phyloP scores from a whole-genome alignment of 176 grass and related monocot species.

The Triticum timopheevii region DNA sequence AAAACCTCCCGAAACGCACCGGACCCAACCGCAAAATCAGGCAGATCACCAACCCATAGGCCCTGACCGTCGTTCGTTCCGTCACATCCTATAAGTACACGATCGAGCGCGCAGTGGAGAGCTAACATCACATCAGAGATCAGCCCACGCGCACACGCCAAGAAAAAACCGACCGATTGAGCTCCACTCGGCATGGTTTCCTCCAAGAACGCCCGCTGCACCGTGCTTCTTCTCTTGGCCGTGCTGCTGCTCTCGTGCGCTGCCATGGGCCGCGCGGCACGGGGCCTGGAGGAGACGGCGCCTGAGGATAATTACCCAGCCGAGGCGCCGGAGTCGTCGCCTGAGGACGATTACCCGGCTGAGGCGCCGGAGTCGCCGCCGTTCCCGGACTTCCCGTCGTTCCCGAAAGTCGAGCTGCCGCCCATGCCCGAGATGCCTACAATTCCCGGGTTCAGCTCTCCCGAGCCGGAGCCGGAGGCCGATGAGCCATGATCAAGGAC shows the following conservation, averaged over 20 bases:
- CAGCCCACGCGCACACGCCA: background rate
- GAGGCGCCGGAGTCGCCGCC: background rate
- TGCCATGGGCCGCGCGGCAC: conserved; percentile 21
- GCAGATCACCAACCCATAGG: background rate
- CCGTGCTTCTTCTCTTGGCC: conserved; percentile 7
- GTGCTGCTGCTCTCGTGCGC: conserved; percentile 29
- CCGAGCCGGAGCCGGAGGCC: background rate
- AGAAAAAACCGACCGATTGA: background rate
- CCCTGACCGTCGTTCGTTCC: background rate
- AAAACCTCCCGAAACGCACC: background rate
- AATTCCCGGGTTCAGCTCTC: conserved; percentile 2
- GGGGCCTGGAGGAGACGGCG: conserved; percentile 14
- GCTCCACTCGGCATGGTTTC: conserved; percentile 1
- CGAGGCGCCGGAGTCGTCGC: background rate
- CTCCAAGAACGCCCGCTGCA: conserved; percentile 18
- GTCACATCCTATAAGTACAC: conserved; percentile 1
- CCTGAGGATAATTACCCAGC: conserved; percentile 17
- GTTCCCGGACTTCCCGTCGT: background rate
- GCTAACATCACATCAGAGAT: background rate
- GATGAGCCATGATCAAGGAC: background rate
- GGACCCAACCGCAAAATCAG: background rate
- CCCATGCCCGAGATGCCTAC: background rate
- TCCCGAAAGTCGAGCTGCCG: background rate
- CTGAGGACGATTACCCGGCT: conserved; percentile 18
- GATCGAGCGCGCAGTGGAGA: background rate